Evolutionary conservation across 805 yeast genomes (phyloP).

Genomic region (Clavispora vitiphila): DNA sequence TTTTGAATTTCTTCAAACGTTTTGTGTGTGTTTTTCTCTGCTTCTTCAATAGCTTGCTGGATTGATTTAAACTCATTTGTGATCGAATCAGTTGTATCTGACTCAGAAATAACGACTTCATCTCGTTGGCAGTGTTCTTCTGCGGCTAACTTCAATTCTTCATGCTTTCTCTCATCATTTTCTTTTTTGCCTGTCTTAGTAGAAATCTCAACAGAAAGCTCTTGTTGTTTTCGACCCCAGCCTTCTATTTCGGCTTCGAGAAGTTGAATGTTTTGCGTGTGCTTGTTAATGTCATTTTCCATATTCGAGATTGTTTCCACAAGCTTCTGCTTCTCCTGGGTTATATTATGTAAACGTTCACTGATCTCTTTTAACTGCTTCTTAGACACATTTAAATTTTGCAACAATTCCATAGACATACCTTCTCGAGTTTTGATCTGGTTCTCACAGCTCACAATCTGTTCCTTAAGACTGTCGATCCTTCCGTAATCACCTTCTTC

Average conservation of each 20-base stretch:
- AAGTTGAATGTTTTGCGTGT: constrained; percentile 15
- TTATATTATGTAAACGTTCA: constrained; percentile 4
- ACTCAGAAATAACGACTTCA: constrained; percentile 35
- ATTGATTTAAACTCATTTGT: constrained; percentile 44
- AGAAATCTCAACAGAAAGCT: constrained; percentile 10
- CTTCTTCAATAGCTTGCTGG: constrained; percentile 42
- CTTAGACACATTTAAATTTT: constrained; percentile 6
- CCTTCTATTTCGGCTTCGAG: constrained; percentile 13
- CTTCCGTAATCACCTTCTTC: constrained; percentile 44
- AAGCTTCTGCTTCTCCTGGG: neutral
- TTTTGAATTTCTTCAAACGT: constrained; percentile 51
- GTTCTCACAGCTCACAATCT: constrained; percentile 24
- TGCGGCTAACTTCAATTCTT: constrained; percentile 22
- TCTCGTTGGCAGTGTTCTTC: constrained; percentile 43
- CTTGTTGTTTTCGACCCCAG: constrained; percentile 9
- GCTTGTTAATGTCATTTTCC: constrained; percentile 5
- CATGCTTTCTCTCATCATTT: constrained; percentile 10
- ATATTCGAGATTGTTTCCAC: constrained; percentile 15
- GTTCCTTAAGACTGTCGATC: constrained; percentile 32
- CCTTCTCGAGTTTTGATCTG: constrained; percentile 25
- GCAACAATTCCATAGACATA: constrained; percentile 21
- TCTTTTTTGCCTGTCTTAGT: constrained; percentile 8
- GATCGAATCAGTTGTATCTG: constrained; percentile 44
- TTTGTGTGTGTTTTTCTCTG: constrained; percentile 51
- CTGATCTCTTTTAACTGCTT: constrained; percentile 2